Evolutionary conservation across 805 yeast genomes (phyloP), one percentile per base, ranked within the genome.

Genomic region (Saturnispora besseyi): DNA sequence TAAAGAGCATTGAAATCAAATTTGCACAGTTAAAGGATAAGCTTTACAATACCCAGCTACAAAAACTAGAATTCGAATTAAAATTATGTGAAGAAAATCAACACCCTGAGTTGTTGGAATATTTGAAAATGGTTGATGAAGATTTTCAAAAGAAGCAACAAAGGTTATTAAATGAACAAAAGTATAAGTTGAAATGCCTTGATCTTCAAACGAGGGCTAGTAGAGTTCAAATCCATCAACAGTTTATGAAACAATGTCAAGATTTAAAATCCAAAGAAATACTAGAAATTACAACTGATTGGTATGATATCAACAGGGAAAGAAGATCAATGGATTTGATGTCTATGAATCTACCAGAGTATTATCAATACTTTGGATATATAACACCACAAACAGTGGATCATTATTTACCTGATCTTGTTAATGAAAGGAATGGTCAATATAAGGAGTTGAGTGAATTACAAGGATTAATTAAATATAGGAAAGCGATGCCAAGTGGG

Each of bases 291-390:
- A 90, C 97, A 5, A 77, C 84, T 38, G 75, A 79, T 54, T 93
- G 98, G 98, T 91, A 91, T 69, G 83, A 85, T 56, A 85, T 90
- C 60, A 90, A 89, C 66, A 80, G 83, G 59, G 98, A 93, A 63
- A 75, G 97, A 58, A 75, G 95, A 55, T 81, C 80, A 42, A 75
- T 87, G 78, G 96, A 88, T 63, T 76, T 77, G 54, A 58, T 79
- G 46, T 80, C 77, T 18, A 71, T 81, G 5, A 77, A 75, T 28
- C 64, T 79, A 57, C 76, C 79, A 0, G 69, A 70, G 51, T 77
- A 64, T 50, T 67, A 61, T 55, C 70, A 63, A 51, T 67, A 51
- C 53, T 61, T 63, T 49, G 52, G 60, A 13, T 52, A 53, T 34
- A 54, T 66, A 46, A 60, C 58, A 21, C 51, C 59, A 12, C 44